Evolutionary conservation across 257 asterid genomes (phyloP).

Genomic region (Leonotis leonurus): DNA sequence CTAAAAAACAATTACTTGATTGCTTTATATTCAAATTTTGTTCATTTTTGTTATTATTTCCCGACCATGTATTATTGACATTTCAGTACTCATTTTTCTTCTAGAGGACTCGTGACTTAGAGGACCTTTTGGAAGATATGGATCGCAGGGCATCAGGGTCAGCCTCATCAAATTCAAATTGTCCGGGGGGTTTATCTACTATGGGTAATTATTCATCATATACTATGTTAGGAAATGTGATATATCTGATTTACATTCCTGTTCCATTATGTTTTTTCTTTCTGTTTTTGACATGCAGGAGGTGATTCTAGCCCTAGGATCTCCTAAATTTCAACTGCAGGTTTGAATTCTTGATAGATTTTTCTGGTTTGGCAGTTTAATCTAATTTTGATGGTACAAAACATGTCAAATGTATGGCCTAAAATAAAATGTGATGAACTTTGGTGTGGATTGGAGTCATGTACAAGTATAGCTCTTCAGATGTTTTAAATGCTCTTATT

Average conservation of each 20-base stretch:
- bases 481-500: not conserved
- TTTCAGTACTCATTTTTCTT: slow-evolving; percentile 14
- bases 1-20: not conserved
- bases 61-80: not conserved
- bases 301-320: slow-evolving; percentile 28
- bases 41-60: not conserved
- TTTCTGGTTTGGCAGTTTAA: not conserved
- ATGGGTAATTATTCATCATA: slow-evolving; percentile 27
- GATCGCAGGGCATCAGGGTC: slow-evolving; percentile 36
- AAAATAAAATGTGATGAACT: not conserved
- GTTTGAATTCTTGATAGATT: slow-evolving; percentile 30
- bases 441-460: no score
- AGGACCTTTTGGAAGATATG: slow-evolving; percentile 32
- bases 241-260: not conserved
- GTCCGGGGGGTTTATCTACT: slow-evolving; percentile 19
- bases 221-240: slow-evolving; percentile 7
- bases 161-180: slow-evolving; percentile 19
- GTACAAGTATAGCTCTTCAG: no score
- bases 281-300: slow-evolving; percentile 35
- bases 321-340: slow-evolving; percentile 43
- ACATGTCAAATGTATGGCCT: not conserved
- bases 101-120: slow-evolving; percentile 51
- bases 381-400: not conserved
- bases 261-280: slow-evolving; percentile 1
- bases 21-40: not conserved